Evolutionary conservation across 2,329 filamentous ascomycete genomes (phyloP).

Genomic region (Myriangium duriaei): DNA sequence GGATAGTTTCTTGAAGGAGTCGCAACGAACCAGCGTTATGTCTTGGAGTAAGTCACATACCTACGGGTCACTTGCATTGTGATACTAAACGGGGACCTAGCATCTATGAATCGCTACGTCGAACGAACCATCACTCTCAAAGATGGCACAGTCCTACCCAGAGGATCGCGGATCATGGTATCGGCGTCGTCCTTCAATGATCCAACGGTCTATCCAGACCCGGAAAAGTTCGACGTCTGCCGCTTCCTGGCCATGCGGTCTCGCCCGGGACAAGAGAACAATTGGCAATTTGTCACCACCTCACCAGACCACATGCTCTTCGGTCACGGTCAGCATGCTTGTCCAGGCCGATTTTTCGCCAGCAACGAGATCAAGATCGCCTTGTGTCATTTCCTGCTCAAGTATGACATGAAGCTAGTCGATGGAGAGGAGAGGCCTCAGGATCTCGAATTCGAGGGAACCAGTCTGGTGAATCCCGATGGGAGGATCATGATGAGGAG

Average conservation of each 20-base stretch:
- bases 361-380: constrained; percentile 23
- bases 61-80: not conserved
- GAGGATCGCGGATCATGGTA: constrained; percentile 13
- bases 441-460: constrained; percentile 8
- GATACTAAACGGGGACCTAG: constrained; percentile 7
- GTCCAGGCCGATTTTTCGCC: constrained; percentile 26
- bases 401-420: constrained; percentile 23
- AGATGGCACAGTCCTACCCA: constrained; percentile 19
- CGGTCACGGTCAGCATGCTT: constrained; percentile 22
- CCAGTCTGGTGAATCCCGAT: constrained; percentile 1
- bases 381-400: constrained; percentile 21
- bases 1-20: constrained; percentile 25
- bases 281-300: constrained; percentile 16
- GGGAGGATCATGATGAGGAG: constrained; percentile 3
- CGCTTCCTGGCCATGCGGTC: constrained; percentile 16
- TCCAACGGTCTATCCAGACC: constrained; percentile 11
- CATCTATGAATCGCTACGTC: constrained; percentile 18
- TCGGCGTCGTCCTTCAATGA: constrained; percentile 10
- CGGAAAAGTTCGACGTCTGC: constrained; percentile 15
- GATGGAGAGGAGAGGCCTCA: constrained; percentile 12
- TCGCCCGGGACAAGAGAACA: constrained; percentile 14
- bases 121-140: constrained; percentile 16
- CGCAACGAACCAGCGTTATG: constrained; percentile 18
- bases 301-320: constrained; percentile 17
- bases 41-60: constrained; percentile 14